phyloP scores from a whole-genome alignment of 192 early-diverging fungal species.

The Globomyces pollinis-pini region DNA sequence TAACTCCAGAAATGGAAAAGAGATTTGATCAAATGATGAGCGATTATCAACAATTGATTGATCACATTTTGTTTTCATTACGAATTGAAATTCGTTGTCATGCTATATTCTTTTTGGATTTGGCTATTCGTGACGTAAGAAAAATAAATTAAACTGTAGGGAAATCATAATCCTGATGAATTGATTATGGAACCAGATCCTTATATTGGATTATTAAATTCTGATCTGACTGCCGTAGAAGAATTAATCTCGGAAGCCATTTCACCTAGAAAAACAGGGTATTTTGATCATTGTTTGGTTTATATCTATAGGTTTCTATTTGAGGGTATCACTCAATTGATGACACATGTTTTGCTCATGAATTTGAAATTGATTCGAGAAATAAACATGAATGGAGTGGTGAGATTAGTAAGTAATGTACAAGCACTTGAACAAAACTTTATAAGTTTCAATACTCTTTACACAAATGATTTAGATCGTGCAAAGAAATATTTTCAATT shows the following conservation, averaged over 20 bases:
- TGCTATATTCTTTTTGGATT: constrained; percentile 77
- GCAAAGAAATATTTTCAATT: constrained; percentile 71
- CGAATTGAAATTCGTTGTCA: constrained; percentile 79
- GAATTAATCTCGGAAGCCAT: constrained; percentile 60
- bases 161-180: constrained; percentile 71
- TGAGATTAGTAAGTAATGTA: constrained; percentile 76
- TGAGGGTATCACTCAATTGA: constrained; percentile 70
- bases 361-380: constrained; percentile 63
- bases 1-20: constrained; percentile 11
- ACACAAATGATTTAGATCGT: constrained; percentile 59
- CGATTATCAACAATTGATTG: constrained; percentile 65
- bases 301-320: constrained; percentile 59
- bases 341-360: constrained; percentile 57
- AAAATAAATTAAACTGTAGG: constrained; percentile 35
- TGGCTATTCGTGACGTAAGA: constrained; percentile 84
- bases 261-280: constrained; percentile 55
- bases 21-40: constrained; percentile 40
- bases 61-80: constrained; percentile 72
- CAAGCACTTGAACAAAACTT: constrained; percentile 82
- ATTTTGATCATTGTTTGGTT: too few relatives aligned
- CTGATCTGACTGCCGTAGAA: constrained; percentile 68
- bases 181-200: constrained; percentile 78
- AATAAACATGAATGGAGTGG: constrained; percentile 58
- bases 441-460: constrained; percentile 62
- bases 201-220: constrained; percentile 75